Base-by-base conservation (phyloP, 352 stramenopile species). In the Pythium grandisporangium region DNA sequence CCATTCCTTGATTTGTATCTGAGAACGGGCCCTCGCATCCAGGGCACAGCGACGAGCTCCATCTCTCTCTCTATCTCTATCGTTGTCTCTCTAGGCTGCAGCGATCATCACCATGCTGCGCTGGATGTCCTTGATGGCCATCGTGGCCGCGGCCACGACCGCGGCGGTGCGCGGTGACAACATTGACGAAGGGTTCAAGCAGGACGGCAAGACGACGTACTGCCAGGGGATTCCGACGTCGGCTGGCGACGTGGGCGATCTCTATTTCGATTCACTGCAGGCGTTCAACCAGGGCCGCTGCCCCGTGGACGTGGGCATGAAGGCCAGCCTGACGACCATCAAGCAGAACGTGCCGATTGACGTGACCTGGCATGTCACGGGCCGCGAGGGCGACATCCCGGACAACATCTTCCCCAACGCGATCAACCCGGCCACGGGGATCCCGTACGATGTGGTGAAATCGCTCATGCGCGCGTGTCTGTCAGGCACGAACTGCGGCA, bases 131-230 rank as follows among this genome's bases (percentile, higher is more conserved):
- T 10, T 34, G 22, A 43, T 22, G 23, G 25, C 43, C 26, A 37
- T 37, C 34, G 25, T 57, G 16, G 17, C 45, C 13, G n/a, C 42
- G 2, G 37, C 30, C 1, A 14, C 27, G 27, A 32, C n/a, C n/a
- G n/a, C n/a, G n/a, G 21, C 14, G 10, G 37, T 43, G 6, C 24
- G 26, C 6, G 66, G 47, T 10, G 50, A 47, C 24, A 70, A 78
- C 49, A 75, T 89, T 17, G 76, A 89, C 48, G 46, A 49, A 13
- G 73, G 71, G 12, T 90, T 81, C 42, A 64, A 55, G 20, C 51
- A 69, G 30, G 71, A 90, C 39, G 73, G 76, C 26, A 23, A 50
- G 4, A 81, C 69, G 19, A 90, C 76, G 6, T 90, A 90, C 53
- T 90, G 76, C 53, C 66, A 85, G 60, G 76, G 73, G 42, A 44